Conservation (phyloP, 108 stramenopile species). For the Aurantiochytrium sp. region DNA sequence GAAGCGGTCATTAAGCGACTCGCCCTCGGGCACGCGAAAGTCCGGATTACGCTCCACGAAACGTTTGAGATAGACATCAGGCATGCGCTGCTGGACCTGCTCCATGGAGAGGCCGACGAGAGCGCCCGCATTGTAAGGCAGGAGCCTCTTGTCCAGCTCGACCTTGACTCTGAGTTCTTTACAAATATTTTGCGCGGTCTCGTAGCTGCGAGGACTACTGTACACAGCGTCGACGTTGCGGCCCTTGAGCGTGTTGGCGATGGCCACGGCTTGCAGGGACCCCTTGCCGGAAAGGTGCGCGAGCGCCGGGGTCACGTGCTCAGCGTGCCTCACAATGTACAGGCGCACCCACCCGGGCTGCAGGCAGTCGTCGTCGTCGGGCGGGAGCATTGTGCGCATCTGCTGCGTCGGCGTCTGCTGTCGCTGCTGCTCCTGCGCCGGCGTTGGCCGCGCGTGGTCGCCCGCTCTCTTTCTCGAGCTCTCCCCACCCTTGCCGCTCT, state of each 20-base stretch:
- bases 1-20: slow-evolving; percentile 15
- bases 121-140: background rate
- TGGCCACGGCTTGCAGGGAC: slow-evolving; percentile 22
- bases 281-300: slow-evolving; percentile 16
- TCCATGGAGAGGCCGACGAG: background rate
- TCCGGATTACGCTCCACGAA: slow-evolving; percentile 27
- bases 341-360: background rate
- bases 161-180: background rate
- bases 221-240: slow-evolving; percentile 1
- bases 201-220: background rate
- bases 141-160: background rate
- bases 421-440: background rate
- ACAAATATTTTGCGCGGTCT: slow-evolving; percentile 19
- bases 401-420: background rate
- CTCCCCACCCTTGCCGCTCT: too few relatives aligned
- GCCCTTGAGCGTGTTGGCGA: background rate
- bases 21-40: background rate
- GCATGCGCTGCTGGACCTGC: background rate
- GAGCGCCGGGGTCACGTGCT: slow-evolving; percentile 23
- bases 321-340: slow-evolving; percentile 9
- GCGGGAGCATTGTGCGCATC: background rate
- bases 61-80: background rate
- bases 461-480: too few relatives aligned
- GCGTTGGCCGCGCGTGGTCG: background rate
- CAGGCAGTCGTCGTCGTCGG: background rate